A percentile compares a stretch with the other conserved stretches of the same genome.
These are phyloP conservation scores for Neospora caninum DNA, from an alignment of 169 alveolate species.

Conservation along the genomic window DNA sequence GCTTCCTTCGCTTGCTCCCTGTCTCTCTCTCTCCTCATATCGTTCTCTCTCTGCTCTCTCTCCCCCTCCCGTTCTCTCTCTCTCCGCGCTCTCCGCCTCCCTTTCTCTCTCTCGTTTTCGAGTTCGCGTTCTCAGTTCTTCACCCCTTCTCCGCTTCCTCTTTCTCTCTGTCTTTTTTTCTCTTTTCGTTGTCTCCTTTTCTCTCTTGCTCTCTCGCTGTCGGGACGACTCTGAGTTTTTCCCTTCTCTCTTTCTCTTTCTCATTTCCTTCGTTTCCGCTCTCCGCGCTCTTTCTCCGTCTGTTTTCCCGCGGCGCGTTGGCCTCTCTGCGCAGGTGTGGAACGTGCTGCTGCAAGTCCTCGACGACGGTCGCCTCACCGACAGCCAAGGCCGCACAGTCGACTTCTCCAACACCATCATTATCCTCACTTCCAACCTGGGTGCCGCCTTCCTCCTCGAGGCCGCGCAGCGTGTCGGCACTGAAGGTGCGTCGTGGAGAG, in stretches of 20 bases:
- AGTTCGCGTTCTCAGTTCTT: neutral
- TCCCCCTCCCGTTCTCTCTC: no score
- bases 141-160: neutral
- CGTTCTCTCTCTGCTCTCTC: neutral
- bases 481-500: conserved; percentile 45
- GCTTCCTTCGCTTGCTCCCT: neutral
- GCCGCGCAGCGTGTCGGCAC: conserved; percentile 73
- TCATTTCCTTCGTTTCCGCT: no score
- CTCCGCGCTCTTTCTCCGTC: no score
- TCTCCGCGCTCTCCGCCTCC: neutral
- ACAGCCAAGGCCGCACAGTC: conserved; percentile 87
- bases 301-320: no score
- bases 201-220: no score
- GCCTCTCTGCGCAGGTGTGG: conserved; percentile 67
- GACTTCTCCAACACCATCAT: conserved; percentile 86
- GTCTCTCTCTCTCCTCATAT: neutral
- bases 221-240: no score
- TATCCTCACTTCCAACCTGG: conserved; percentile 88
- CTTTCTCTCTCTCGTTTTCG: neutral
- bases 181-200: neutral
- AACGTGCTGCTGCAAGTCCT: conserved; percentile 71
- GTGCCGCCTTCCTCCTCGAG: conserved; percentile 75
- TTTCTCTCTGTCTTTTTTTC: neutral
- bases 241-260: no score
- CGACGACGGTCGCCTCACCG: conserved; percentile 91